phyloP scores from a whole-genome alignment of 1,139 yeast species.

The Saccharomyces pastorianus region DNA sequence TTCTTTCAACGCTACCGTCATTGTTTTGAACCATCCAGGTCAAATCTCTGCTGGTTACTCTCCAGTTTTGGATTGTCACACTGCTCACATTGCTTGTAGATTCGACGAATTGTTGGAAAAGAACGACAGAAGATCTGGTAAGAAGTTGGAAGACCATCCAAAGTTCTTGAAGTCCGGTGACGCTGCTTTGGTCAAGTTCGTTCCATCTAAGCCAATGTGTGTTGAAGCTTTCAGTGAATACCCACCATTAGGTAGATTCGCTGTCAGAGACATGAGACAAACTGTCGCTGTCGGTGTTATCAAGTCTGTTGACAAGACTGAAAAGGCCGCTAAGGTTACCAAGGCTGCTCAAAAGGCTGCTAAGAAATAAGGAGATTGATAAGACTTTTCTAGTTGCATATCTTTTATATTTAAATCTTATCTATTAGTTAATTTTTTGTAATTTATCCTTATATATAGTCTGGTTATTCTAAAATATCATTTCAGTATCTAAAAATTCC shows the following conservation, averaged over 20 bases:
- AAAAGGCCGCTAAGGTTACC: slow-evolving; percentile 95
- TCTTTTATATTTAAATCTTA: not conserved
- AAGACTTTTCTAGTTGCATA: slow-evolving; percentile 1
- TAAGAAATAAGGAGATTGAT: slow-evolving; percentile 5
- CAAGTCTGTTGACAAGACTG: slow-evolving; percentile 95
- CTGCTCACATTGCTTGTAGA: slow-evolving; percentile 91
- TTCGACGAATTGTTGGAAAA: slow-evolving; percentile 76
- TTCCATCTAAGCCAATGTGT: slow-evolving; percentile 95
- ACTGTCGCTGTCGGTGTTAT: slow-evolving; percentile 99
- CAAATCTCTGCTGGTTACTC: slow-evolving; percentile 89
- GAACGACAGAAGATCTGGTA: slow-evolving; percentile 94
- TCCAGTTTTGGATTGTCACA: slow-evolving; percentile 73
- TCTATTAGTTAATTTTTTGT: slow-evolving; percentile 1
- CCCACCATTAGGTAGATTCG: slow-evolving; percentile 99
- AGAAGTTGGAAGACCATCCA: slow-evolving; percentile 74
- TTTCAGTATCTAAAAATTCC: not conserved
- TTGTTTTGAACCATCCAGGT: slow-evolving; percentile 90
- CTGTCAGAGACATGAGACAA: slow-evolving; percentile 99
- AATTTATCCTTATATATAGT: slow-evolving; percentile 1
- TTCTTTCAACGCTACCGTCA: slow-evolving; percentile 83
- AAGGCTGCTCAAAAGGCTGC: slow-evolving; percentile 97
- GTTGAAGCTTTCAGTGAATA: slow-evolving; percentile 94
- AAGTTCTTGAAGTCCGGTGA: slow-evolving; percentile 90
- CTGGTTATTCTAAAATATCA: not conserved
- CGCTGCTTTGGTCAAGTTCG: slow-evolving; percentile 85